A percentile compares a stretch with the other conserved stretches of the same genome.
phyloP scores from a whole-genome alignment of 306 rosid genomes.

The Fragaria nilgerrensis region DNA sequence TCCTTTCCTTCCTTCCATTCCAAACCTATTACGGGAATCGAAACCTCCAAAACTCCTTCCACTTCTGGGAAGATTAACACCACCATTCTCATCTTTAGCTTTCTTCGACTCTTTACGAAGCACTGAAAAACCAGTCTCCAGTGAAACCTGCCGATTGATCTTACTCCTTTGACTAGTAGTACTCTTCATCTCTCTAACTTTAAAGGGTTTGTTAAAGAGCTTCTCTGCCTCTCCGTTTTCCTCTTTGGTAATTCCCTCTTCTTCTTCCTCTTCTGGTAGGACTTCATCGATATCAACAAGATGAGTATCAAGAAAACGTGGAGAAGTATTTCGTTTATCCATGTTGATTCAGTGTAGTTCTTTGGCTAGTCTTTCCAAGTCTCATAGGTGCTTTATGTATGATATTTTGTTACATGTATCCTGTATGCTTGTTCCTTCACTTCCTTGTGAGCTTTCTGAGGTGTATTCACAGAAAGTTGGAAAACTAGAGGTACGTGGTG shows the following conservation, averaged over 20 bases:
- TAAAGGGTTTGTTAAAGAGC: conserved; percentile 27
- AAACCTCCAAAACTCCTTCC: conserved; percentile 70
- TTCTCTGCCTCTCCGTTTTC: conserved; percentile 28
- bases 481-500: not conserved
- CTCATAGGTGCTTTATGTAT: not conserved
- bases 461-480: conserved; percentile 27
- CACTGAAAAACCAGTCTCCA: conserved; percentile 72
- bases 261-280: conserved; percentile 45
- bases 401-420: not conserved
- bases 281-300: conserved; percentile 60
- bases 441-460: not conserved
- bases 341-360: conserved; percentile 13
- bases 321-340: conserved; percentile 35
- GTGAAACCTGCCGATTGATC: conserved; percentile 58
- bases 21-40: conserved; percentile 40
- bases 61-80: conserved; percentile 44
- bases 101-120: conserved; percentile 38
- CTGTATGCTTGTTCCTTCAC: not conserved
- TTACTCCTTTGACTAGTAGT: conserved; percentile 23
- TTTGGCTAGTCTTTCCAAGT: not conserved
- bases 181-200: conserved; percentile 38
- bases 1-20: conserved; percentile 53
- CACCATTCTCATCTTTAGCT: conserved; percentile 45
- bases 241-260: conserved; percentile 13
- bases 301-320: conserved; percentile 34